A percentile compares a stretch with the other conserved stretches of the same genome.
Conservation (phyloP, 2,329 filamentous ascomycete genomes). For the Leptodontidium sp. region DNA sequence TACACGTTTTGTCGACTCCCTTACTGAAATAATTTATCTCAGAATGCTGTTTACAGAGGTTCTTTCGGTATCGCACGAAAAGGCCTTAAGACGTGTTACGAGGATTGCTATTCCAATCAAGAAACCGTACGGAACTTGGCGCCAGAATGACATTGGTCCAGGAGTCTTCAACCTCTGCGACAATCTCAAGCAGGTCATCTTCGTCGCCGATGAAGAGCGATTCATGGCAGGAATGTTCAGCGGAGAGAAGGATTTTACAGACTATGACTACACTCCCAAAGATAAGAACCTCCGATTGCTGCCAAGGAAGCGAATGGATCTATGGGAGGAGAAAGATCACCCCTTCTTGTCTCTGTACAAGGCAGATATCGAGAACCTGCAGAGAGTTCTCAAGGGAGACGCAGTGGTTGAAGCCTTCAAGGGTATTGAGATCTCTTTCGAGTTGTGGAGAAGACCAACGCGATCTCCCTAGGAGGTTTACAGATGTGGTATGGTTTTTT, state of each 20-base stretch:
- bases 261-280: background rate
- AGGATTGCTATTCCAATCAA: too few relatives aligned
- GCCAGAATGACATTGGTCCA: too few relatives aligned
- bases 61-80: too few relatives aligned
- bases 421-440: background rate
- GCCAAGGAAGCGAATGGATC: background rate
- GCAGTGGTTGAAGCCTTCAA: background rate
- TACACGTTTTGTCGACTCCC: too few relatives aligned
- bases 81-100: too few relatives aligned
- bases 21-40: too few relatives aligned
- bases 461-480: too few relatives aligned
- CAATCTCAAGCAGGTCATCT: background rate
- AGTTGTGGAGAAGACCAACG: background rate
- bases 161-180: too few relatives aligned
- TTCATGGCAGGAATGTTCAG: background rate
- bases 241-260: background rate
- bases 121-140: too few relatives aligned
- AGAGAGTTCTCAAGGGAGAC: background rate
- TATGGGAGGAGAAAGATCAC: background rate
- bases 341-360: background rate
- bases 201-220: constrained; percentile 2
- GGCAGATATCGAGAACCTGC: background rate
- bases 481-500: too few relatives aligned
- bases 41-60: too few relatives aligned
- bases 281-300: background rate